These are phyloP conservation scores for Polysphondylium violaceum DNA, from an alignment of 78 protist species.

Conservation along the genomic window DNA sequence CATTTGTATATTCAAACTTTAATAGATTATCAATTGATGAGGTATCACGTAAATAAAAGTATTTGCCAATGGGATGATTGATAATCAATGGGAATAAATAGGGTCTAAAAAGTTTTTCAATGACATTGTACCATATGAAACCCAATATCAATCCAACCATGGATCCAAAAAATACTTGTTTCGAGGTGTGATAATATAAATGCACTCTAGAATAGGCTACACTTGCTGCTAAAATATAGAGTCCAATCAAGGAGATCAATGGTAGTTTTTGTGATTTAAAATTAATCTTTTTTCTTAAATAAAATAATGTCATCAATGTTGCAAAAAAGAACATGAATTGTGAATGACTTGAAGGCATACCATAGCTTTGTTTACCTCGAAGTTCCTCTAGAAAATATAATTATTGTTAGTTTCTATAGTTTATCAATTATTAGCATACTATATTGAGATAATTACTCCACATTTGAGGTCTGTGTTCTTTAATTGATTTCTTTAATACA, in stretches of 20 bases:
- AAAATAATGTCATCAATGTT: slow-evolving; percentile 42
- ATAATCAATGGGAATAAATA: slow-evolving; percentile 45
- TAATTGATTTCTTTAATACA: slow-evolving; percentile 66
- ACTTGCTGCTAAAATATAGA: slow-evolving; percentile 26
- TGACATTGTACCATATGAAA: slow-evolving; percentile 11
- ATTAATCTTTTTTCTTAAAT: slow-evolving; percentile 15
- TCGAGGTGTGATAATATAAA: slow-evolving; percentile 55
- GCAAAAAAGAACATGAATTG: slow-evolving; percentile 86
- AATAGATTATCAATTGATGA: slow-evolving; percentile 34
- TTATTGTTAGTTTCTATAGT: neutral
- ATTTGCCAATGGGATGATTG: slow-evolving; percentile 57
- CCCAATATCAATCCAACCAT: slow-evolving; percentile 38
- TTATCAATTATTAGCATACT: neutral
- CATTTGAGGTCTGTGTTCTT: slow-evolving; percentile 51
- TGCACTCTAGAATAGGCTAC: slow-evolving; percentile 79
- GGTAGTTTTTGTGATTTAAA: neutral
- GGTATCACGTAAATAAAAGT: slow-evolving; percentile 54
- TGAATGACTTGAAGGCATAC: slow-evolving; percentile 83
- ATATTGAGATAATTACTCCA: slow-evolving; percentile 17
- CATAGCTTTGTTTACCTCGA: slow-evolving; percentile 77
- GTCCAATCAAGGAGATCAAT: neutral
- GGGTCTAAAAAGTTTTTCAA: slow-evolving; percentile 55
- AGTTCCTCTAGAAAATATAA: slow-evolving; percentile 39
- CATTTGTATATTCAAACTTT: slow-evolving; percentile 60
- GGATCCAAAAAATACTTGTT: slow-evolving; percentile 59